These are phyloP conservation scores for Grigorovia yakushimaensis DNA, from an alignment of 805 yeast species.

Conservation along the genomic window DNA sequence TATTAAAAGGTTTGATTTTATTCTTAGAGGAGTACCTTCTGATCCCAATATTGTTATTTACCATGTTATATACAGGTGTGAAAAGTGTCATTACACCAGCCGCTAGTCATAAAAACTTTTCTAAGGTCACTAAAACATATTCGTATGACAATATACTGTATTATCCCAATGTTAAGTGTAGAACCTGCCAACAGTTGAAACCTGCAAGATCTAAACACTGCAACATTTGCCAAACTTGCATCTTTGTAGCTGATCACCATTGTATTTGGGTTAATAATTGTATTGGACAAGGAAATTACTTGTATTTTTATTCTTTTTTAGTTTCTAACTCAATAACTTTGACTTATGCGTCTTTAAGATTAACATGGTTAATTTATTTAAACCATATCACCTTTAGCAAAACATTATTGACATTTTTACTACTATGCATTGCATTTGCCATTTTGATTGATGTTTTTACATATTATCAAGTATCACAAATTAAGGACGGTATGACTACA, in stretches of 20 bases:
- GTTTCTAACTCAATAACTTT: slow-evolving; percentile 37
- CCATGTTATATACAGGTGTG: slow-evolving; percentile 14
- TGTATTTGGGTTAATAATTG: slow-evolving; percentile 69
- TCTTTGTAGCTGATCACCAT: slow-evolving; percentile 62
- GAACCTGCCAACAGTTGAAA: slow-evolving; percentile 52
- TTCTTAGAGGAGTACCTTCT: slow-evolving; percentile 13
- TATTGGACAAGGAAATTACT: slow-evolving; percentile 56
- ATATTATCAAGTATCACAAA: slow-evolving; percentile 37
- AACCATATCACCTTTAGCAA: slow-evolving; percentile 9
- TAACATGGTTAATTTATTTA: slow-evolving; percentile 6
- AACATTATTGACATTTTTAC: slow-evolving; percentile 29
- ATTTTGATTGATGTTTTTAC: slow-evolving; percentile 37
- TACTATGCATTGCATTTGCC: slow-evolving; percentile 37
- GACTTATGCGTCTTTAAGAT: slow-evolving; percentile 34
- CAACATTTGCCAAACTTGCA: slow-evolving; percentile 53
- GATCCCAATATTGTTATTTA: slow-evolving; percentile 16
- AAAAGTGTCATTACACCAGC: slow-evolving; percentile 17
- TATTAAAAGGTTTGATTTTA: slow-evolving; percentile 7
- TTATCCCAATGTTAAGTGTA: slow-evolving; percentile 39
- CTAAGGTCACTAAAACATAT: slow-evolving; percentile 13
- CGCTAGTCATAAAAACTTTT: slow-evolving; percentile 3
- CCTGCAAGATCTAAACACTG: slow-evolving; percentile 75
- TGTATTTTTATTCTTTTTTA: slow-evolving; percentile 50
- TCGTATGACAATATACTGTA: slow-evolving; percentile 45
- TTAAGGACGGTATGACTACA: slow-evolving; percentile 63